phyloP scores from a whole-genome alignment of 192 early-diverging fungal species.

The Gryganskiella cystojenkinii region DNA sequence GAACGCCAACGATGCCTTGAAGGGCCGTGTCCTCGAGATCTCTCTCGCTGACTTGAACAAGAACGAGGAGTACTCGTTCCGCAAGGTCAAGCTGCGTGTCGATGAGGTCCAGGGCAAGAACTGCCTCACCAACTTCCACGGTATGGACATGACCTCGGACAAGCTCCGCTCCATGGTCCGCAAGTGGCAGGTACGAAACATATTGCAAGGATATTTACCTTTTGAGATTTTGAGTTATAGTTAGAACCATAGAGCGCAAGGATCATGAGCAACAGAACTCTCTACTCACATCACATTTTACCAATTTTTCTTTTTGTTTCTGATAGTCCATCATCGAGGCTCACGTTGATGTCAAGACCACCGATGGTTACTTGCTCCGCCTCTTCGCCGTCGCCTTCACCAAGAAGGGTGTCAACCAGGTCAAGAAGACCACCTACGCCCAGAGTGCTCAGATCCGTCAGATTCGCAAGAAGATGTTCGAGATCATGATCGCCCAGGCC shows the following conservation, averaged over 20 bases:
- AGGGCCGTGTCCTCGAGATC: conserved; percentile 96
- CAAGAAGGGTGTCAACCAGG: conserved; percentile 91
- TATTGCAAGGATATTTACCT: background rate
- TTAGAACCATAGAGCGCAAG: too few species aligned
- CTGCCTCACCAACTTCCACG: conserved; percentile 99
- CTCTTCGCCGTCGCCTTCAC: conserved; percentile 98
- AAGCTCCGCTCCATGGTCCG: conserved; percentile 99
- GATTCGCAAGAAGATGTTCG: conserved; percentile 99
- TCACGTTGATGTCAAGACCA: conserved; percentile 99
- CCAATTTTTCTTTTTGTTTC: background rate
- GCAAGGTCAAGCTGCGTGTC: conserved; percentile 97
- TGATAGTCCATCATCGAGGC: conserved; percentile 93
- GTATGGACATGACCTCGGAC: conserved; percentile 99
- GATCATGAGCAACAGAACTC: too few species aligned
- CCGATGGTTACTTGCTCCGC: conserved; percentile 99
- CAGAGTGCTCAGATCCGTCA: conserved; percentile 95
- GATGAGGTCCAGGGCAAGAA: conserved; percentile 98
- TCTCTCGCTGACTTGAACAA: conserved; percentile 97
- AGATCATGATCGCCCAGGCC: conserved; percentile 93
- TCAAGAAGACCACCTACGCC: conserved; percentile 98
- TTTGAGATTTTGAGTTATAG: background rate
- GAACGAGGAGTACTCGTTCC: conserved; percentile 91
- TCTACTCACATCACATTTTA: conserved; percentile 2
- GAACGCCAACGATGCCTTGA: conserved; percentile 95
- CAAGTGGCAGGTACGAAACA: conserved; percentile 98